A percentile compares a stretch with the other conserved stretches of the same genome.
phyloP scores from a whole-genome alignment of 2,329 filamentous ascomycete genomes.

The Lizonia empirigonia region DNA sequence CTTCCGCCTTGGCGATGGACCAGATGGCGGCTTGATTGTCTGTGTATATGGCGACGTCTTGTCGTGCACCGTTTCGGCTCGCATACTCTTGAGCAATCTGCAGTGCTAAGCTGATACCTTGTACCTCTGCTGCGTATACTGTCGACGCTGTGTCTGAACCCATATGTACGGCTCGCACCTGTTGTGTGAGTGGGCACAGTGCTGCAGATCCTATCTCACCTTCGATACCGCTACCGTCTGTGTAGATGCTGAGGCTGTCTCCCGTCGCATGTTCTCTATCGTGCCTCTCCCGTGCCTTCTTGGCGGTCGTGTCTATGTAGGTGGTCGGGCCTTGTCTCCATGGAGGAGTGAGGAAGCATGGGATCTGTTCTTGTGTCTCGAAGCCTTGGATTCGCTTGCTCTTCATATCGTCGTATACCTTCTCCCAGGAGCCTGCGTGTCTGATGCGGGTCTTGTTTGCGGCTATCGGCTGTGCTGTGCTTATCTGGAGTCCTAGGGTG shows the following conservation, averaged over 20 bases:
- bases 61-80: slow-evolving; percentile 11
- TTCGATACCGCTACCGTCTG: slow-evolving; percentile 28
- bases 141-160: slow-evolving; percentile 14
- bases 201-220: slow-evolving; percentile 20
- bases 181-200: slow-evolving; percentile 21
- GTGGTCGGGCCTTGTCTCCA: slow-evolving; percentile 17
- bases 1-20: too few species aligned
- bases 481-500: background rate
- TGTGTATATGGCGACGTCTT: too few species aligned
- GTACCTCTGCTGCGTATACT: too few species aligned
- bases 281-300: slow-evolving; percentile 19
- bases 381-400: slow-evolving; percentile 4
- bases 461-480: background rate
- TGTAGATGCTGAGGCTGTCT: slow-evolving; percentile 28
- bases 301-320: slow-evolving; percentile 18
- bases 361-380: slow-evolving; percentile 19
- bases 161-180: slow-evolving; percentile 20
- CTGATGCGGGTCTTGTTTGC: background rate
- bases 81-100: slow-evolving; percentile 23
- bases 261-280: slow-evolving; percentile 17
- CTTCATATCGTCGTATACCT: background rate
- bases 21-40: too few species aligned
- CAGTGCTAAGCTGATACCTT: slow-evolving; percentile 26
- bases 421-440: background rate
- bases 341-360: slow-evolving; percentile 18